These are phyloP conservation scores for Cryptomeria japonica DNA, from an alignment of 75 land plant genomes.

Conservation along the genomic window DNA sequence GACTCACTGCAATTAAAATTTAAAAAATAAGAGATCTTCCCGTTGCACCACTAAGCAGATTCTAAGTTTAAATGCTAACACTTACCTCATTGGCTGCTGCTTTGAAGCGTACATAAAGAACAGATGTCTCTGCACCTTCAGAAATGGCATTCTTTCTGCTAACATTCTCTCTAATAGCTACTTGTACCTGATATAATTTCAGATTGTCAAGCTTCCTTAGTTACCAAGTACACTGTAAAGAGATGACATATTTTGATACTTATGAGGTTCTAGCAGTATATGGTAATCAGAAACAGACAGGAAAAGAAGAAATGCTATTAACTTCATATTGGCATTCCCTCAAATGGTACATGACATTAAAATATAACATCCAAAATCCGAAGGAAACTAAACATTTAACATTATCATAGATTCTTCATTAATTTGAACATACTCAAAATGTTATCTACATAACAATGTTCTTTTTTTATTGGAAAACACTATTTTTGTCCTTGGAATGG, in stretches of 20 bases:
- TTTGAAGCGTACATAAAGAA: conserved; percentile 94
- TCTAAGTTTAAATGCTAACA: not conserved
- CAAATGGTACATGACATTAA: not conserved
- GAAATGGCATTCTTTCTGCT: conserved; percentile 57
- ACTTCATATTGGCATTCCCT: not conserved
- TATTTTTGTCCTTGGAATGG: not conserved
- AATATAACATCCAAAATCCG: not conserved
- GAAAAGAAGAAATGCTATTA: not conserved
- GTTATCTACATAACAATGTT: not conserved
- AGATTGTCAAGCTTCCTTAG: conserved; percentile 6
- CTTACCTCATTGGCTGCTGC: conserved; percentile 96
- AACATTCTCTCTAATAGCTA: conserved; percentile 61
- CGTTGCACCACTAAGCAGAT: not conserved
- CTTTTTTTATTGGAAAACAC: not conserved
- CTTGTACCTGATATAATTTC: conserved; percentile 60
- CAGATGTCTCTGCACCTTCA: conserved; percentile 93
- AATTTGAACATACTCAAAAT: not conserved
- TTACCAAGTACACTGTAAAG: not conserved
- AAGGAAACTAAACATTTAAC: not conserved
- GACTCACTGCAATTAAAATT: not conserved
- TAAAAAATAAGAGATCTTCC: not conserved
- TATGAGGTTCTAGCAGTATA: not conserved
- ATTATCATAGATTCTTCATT: not conserved
- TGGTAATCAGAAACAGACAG: not conserved
- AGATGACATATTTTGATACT: not conserved